A percentile compares a stretch with the other conserved stretches of the same genome.
These are phyloP conservation scores for Brassica cretica DNA, from an alignment of 345 rosid genomes.

Conservation along the genomic window DNA sequence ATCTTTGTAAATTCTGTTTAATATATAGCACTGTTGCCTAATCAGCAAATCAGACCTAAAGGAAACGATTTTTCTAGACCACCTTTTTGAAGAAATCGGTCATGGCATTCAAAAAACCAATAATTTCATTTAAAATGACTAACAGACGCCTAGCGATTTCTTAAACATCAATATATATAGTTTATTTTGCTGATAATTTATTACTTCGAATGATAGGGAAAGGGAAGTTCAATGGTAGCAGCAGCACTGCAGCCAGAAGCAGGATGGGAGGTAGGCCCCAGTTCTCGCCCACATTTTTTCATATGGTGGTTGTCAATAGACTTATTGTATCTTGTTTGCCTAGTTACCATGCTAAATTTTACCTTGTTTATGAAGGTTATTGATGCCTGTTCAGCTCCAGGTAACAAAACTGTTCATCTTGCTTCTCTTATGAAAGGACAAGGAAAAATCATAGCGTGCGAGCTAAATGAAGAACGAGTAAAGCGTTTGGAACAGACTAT, in stretches of 20 bases:
- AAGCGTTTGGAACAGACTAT: constrained; percentile 69
- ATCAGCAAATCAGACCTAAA: too few relatives aligned
- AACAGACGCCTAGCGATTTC: too few relatives aligned
- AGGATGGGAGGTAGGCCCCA: not conserved
- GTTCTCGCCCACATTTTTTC: not conserved
- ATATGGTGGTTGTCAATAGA: not conserved
- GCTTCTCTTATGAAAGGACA: not conserved
- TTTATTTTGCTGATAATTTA: constrained; percentile 4
- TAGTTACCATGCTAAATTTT: not conserved
- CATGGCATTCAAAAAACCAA: too few relatives aligned
- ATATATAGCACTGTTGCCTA: too few relatives aligned
- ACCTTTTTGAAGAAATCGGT: too few relatives aligned
- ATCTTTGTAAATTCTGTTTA: constrained; percentile 1
- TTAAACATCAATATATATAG: not conserved
- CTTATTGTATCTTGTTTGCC: not conserved
- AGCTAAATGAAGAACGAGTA: constrained; percentile 56
- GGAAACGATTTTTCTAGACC: too few relatives aligned
- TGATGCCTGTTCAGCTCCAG: not conserved
- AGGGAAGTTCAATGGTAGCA: constrained; percentile 96
- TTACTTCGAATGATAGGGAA: constrained; percentile 56
- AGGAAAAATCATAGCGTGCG: not conserved
- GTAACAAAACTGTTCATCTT: not conserved
- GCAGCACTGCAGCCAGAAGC: constrained; percentile 27
- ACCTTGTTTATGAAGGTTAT: not conserved
- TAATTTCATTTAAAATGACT: too few relatives aligned